Conservation (phyloP, 176 grass and related monocot genomes). For the Musa itinerans region DNA sequence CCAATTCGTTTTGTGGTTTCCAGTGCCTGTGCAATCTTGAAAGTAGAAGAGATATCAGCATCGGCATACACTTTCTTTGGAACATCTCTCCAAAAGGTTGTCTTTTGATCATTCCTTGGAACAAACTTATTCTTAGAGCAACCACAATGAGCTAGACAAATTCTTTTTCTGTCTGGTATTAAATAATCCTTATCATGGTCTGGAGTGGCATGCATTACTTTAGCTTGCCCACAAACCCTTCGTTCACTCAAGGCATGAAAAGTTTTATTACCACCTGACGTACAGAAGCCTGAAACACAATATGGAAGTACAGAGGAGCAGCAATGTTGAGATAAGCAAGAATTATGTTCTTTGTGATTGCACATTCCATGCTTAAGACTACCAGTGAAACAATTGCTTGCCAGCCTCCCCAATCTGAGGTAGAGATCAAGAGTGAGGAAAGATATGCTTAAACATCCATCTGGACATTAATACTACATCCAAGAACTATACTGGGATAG, state of each 20-base stretch:
- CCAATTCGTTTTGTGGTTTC: constrained; percentile 23
- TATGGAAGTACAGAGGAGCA: constrained; percentile 35
- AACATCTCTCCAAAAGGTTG: constrained; percentile 36
- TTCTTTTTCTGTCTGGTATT: neutral
- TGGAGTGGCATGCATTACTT: neutral
- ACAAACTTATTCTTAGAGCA: constrained; percentile 43
- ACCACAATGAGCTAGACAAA: constrained; percentile 21
- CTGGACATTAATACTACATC: neutral
- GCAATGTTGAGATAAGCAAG: constrained; percentile 32
- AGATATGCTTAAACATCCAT: constrained; percentile 18
- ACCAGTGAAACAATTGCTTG: constrained; percentile 27
- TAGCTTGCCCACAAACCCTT: neutral
- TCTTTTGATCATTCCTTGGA: constrained; percentile 26
- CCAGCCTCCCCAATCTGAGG: constrained; percentile 36
- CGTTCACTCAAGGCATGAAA: constrained; percentile 28
- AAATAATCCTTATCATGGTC: constrained; percentile 10
- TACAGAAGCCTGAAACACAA: constrained; percentile 33
- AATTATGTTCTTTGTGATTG: constrained; percentile 33
- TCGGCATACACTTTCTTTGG: constrained; percentile 31
- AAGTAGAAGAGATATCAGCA: constrained; percentile 24
- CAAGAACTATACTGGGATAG: neutral
- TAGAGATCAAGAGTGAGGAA: constrained; percentile 26
- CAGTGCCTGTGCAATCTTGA: constrained; percentile 27
- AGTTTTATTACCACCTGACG: constrained; percentile 25
- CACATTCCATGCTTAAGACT: constrained; percentile 22